Conservation (phyloP, 371 early-diverging fungal genomes). For the Conidiobolus incongruus region DNA sequence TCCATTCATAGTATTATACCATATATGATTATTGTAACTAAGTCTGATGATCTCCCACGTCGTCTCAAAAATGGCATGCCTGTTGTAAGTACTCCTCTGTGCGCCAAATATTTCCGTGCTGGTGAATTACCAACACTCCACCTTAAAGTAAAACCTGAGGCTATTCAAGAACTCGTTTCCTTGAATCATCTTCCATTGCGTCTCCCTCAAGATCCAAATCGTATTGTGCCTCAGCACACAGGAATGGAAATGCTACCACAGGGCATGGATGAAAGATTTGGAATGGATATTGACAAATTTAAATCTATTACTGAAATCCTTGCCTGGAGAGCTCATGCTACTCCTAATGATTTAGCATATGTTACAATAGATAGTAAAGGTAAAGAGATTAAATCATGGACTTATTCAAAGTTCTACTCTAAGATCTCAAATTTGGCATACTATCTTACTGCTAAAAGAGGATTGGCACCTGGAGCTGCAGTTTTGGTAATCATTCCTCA, state of each 20-base stretch:
- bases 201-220: no score
- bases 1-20: no score
- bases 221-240: constrained; percentile 43
- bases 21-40: no score
- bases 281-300: constrained; percentile 37
- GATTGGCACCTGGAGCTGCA: constrained; percentile 26
- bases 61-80: no score
- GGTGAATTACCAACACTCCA: no score
- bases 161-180: no score
- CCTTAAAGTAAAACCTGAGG: no score
- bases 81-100: no score
- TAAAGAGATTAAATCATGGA: constrained; percentile 29
- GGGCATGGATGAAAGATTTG: constrained; percentile 36
- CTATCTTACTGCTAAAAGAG: constrained; percentile 24
- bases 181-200: no score
- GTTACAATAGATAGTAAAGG: constrained; percentile 27
- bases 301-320: constrained; percentile 38
- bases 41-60: no score
- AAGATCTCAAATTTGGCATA: constrained; percentile 40
- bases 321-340: constrained; percentile 34
- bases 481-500: constrained; percentile 43
- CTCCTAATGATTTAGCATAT: constrained; percentile 43
- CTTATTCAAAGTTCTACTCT: constrained; percentile 41
- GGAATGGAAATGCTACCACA: constrained; percentile 31
- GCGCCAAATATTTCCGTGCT: no score